Percentiles rank a stretch among this genome's conserved stretches.
Conservation (phyloP, 2,329 filamentous ascomycete genomes). For the Cladosporium sp. region DNA sequence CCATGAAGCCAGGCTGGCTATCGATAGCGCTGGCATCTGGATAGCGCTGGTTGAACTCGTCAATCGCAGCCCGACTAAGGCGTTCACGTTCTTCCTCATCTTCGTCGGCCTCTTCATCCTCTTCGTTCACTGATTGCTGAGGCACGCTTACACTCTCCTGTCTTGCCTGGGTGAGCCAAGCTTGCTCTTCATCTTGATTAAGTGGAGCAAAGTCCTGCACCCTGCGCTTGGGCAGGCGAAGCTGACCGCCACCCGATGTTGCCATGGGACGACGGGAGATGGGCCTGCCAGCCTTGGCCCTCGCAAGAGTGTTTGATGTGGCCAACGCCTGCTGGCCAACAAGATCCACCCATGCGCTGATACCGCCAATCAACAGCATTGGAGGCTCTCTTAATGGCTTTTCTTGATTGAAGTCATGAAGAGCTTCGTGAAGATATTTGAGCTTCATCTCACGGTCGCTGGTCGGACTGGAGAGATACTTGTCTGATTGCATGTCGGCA, state of each 20-base stretch:
- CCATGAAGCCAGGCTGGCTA: slow-evolving; percentile 48
- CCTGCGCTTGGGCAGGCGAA: slow-evolving; percentile 58
- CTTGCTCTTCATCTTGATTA: slow-evolving; percentile 75
- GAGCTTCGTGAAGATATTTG: slow-evolving; percentile 72
- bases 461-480: slow-evolving; percentile 55
- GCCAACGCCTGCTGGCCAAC: slow-evolving; percentile 69
- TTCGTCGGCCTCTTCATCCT: slow-evolving; percentile 50
- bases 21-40: slow-evolving; percentile 67
- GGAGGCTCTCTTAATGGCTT: slow-evolving; percentile 73
- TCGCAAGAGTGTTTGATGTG: slow-evolving; percentile 57
- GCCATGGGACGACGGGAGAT: slow-evolving; percentile 56
- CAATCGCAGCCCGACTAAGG: slow-evolving; percentile 49
- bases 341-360: slow-evolving; percentile 85
- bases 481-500: slow-evolving; percentile 61
- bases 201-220: slow-evolving; percentile 68
- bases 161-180: slow-evolving; percentile 76
- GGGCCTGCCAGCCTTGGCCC: slow-evolving; percentile 52
- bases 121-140: slow-evolving; percentile 39
- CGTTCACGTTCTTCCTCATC: slow-evolving; percentile 27
- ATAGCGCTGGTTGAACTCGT: slow-evolving; percentile 82
- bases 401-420: slow-evolving; percentile 80
- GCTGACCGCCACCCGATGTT: slow-evolving; percentile 49
- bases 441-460: slow-evolving; percentile 55
- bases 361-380: slow-evolving; percentile 76
- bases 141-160: slow-evolving; percentile 60